phyloP scores from a whole-genome alignment of 306 rosid species.

The Corylus heterophylla region DNA sequence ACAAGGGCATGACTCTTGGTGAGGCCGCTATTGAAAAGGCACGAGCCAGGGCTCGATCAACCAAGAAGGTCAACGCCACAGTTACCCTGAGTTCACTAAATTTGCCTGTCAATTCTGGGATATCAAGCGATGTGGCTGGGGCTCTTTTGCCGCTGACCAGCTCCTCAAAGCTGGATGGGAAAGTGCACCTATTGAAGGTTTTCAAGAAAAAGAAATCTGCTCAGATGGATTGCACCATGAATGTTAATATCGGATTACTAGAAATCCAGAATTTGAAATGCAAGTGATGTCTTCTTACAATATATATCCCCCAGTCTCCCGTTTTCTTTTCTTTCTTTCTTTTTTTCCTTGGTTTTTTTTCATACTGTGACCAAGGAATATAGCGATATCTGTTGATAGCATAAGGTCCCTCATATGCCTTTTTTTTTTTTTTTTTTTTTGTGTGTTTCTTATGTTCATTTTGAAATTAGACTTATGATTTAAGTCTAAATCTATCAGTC shows the following conservation, averaged over 20 bases:
- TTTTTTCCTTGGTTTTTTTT: background rate
- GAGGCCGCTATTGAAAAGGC: conserved; percentile 16
- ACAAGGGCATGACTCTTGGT: conserved; percentile 16
- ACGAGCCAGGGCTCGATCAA: conserved; percentile 28
- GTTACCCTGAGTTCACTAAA: conserved; percentile 13
- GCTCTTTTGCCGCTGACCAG: conserved; percentile 18
- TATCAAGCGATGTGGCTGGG: conserved; percentile 25
- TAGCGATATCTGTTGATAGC: background rate
- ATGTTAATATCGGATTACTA: conserved; percentile 14
- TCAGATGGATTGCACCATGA: conserved; percentile 33
- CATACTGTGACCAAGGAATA: background rate
- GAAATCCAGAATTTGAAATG: conserved; percentile 29
- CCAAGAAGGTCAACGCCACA: conserved; percentile 17
- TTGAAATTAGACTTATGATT: background rate
- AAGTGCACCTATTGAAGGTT: conserved; percentile 24
- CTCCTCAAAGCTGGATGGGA: conserved; percentile 28
- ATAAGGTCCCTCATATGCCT: background rate
- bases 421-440: background rate
- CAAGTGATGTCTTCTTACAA: background rate
- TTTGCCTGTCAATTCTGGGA: conserved; percentile 2
- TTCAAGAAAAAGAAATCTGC: conserved; percentile 36
- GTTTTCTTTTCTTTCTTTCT: too few species aligned
- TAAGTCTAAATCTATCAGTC: background rate
- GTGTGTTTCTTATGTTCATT: background rate
- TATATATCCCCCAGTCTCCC: background rate